A percentile compares a stretch with the other conserved stretches of the same genome.
These are phyloP conservation scores for Hirschfeldia incana DNA, from an alignment of 345 rosid genomes.

Conservation along the genomic window DNA sequence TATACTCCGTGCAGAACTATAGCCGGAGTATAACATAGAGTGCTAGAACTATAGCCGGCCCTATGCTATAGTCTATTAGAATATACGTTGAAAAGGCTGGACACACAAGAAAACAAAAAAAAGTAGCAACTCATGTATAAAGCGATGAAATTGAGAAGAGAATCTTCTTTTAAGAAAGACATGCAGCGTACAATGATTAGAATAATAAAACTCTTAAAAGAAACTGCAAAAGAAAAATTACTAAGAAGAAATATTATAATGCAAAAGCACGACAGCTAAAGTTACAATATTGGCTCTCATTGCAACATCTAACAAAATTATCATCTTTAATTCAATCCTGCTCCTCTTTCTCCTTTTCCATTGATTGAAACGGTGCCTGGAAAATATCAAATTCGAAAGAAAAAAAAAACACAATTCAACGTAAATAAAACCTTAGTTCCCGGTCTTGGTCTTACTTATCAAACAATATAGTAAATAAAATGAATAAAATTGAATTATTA, in stretches of 20 bases:
- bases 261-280: conserved; percentile 43
- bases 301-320: conserved; percentile 44
- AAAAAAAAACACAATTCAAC: neutral
- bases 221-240: conserved; percentile 27
- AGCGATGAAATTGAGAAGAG: conserved; percentile 45
- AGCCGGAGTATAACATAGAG: too few species aligned
- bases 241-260: conserved; percentile 26
- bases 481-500: neutral
- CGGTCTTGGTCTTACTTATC: neutral
- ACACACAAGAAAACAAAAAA: conserved; percentile 20
- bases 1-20: too few species aligned
- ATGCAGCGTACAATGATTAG: conserved; percentile 58
- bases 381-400: neutral
- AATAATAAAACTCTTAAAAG: conserved; percentile 39
- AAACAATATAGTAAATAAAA: neutral
- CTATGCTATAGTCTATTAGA: conserved; percentile 19
- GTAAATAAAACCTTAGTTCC: neutral
- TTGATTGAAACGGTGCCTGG: conserved; percentile 36
- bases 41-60: neutral
- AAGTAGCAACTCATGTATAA: conserved; percentile 45
- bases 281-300: conserved; percentile 41
- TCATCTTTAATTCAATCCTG: conserved; percentile 28
- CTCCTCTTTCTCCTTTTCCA: conserved; percentile 33
- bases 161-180: conserved; percentile 77
- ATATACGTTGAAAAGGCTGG: conserved; percentile 36